phyloP scores from a whole-genome alignment of 805 yeast species.

The Candida boleticola region DNA sequence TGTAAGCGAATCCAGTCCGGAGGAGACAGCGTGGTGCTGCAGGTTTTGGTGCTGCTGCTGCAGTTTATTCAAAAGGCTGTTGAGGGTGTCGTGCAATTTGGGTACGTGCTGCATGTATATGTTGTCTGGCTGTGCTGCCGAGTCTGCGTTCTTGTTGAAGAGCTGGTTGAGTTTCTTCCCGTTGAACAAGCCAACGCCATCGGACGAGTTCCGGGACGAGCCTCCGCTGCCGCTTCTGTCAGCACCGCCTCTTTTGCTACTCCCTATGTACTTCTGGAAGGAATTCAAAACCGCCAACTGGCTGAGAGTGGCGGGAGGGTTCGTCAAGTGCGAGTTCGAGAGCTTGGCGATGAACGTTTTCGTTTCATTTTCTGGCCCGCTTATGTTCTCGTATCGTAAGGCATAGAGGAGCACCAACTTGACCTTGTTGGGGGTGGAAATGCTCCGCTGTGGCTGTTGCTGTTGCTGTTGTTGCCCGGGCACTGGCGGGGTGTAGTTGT shows the following conservation, averaged over 20 bases:
- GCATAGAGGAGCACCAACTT: slow-evolving; percentile 74
- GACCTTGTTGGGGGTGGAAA: slow-evolving; percentile 58
- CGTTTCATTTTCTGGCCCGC: slow-evolving; percentile 19
- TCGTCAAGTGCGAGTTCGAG: slow-evolving; percentile 25
- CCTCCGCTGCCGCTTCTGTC: background rate
- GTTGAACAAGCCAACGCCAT: slow-evolving; percentile 26
- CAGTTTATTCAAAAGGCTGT: slow-evolving; percentile 15
- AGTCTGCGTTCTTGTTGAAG: slow-evolving; percentile 24
- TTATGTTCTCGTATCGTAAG: slow-evolving; percentile 59
- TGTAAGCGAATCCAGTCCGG: slow-evolving; percentile 15
- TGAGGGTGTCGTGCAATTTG: slow-evolving; percentile 49
- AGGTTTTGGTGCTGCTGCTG: slow-evolving; percentile 6
- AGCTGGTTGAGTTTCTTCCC: slow-evolving; percentile 31
- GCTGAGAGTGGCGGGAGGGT: slow-evolving; percentile 30
- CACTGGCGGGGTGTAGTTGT: slow-evolving; percentile 15
- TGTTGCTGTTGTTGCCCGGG: slow-evolving; percentile 24
- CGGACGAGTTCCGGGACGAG: background rate
- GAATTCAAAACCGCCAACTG: slow-evolving; percentile 31
- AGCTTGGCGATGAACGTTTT: slow-evolving; percentile 23
- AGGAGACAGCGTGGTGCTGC: background rate
- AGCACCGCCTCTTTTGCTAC: background rate
- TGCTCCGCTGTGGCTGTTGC: slow-evolving; percentile 16
- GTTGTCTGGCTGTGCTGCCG: slow-evolving; percentile 44
- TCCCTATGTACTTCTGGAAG: slow-evolving; percentile 24
- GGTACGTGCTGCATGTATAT: slow-evolving; percentile 93